These are phyloP conservation scores for Entelexis sorbosivorans DNA, from an alignment of 1,139 yeast genomes.

Conservation along the genomic window DNA sequence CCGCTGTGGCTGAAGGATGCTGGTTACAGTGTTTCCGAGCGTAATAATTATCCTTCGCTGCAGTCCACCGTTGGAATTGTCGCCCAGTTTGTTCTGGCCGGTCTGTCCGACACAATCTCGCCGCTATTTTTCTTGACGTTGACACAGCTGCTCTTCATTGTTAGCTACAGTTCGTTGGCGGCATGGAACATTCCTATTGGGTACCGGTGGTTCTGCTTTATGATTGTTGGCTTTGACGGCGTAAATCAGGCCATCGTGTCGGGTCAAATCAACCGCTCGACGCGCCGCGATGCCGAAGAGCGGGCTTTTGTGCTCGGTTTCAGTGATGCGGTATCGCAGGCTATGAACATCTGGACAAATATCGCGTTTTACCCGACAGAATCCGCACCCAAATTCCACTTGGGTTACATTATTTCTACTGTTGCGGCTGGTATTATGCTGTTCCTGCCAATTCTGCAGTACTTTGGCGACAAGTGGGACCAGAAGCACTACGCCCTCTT, in stretches of 20 bases:
- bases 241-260: constrained; percentile 34
- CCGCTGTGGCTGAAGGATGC: constrained; percentile 16
- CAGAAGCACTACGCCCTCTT: constrained; percentile 18
- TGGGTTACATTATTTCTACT: constrained; percentile 32
- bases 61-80: constrained; percentile 40
- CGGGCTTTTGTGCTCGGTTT: constrained; percentile 35
- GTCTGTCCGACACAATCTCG: constrained; percentile 32
- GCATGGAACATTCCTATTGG: constrained; percentile 30
- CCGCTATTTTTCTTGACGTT: constrained; percentile 31
- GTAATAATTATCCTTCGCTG: constrained; percentile 40
- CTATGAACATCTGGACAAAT: constrained; percentile 36
- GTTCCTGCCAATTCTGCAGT: constrained; percentile 30
- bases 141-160: constrained; percentile 30
- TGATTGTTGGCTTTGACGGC: constrained; percentile 25
- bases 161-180: constrained; percentile 28
- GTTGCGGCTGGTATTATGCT: constrained; percentile 33
- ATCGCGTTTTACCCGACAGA: constrained; percentile 34
- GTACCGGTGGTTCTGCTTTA: constrained; percentile 31
- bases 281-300: constrained; percentile 33
- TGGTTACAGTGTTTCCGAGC: constrained; percentile 27
- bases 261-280: constrained; percentile 33
- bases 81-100: constrained; percentile 32
- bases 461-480: constrained; percentile 25
- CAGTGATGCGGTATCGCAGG: constrained; percentile 36
- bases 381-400: constrained; percentile 32